These are phyloP conservation scores for Nicotiana knightiana DNA, from an alignment of 257 asterid species.

Conservation along the genomic window DNA sequence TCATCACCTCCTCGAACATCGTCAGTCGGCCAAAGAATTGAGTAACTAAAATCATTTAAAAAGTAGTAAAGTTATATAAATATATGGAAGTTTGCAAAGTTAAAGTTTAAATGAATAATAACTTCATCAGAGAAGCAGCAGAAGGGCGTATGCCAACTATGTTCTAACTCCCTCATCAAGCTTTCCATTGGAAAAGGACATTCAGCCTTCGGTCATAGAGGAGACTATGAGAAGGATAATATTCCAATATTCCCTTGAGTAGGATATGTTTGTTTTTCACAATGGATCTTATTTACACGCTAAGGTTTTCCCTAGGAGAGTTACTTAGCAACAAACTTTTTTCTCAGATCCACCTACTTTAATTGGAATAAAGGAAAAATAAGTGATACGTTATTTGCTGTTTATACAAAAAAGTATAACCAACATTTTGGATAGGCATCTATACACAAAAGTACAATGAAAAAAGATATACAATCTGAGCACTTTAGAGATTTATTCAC, in stretches of 20 bases:
- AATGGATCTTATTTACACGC: neutral
- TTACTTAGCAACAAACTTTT: neutral
- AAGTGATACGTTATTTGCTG: neutral
- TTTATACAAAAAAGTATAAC: neutral
- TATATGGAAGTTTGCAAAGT: neutral
- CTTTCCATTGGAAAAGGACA: neutral
- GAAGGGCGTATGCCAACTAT: neutral
- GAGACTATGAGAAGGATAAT: neutral
- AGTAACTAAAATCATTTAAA: slow-evolving; percentile 46
- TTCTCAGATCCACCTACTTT: neutral
- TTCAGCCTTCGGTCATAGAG: neutral
- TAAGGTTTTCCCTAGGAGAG: neutral
- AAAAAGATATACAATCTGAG: too few relatives aligned
- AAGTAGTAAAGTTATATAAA: slow-evolving; percentile 17
- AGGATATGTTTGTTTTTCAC: neutral
- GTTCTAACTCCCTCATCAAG: neutral
- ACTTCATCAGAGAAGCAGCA: neutral
- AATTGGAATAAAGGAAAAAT: neutral
- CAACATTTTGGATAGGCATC: neutral
- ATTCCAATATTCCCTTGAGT: neutral
- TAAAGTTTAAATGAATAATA: neutral
- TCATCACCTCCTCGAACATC: slow-evolving; percentile 59
- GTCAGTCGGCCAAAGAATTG: slow-evolving; percentile 81
- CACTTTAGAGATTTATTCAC: neutral
- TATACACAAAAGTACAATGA: too few relatives aligned